phyloP scores from a whole-genome alignment of 2,329 filamentous ascomycete species.

The Claviceps sp. region DNA sequence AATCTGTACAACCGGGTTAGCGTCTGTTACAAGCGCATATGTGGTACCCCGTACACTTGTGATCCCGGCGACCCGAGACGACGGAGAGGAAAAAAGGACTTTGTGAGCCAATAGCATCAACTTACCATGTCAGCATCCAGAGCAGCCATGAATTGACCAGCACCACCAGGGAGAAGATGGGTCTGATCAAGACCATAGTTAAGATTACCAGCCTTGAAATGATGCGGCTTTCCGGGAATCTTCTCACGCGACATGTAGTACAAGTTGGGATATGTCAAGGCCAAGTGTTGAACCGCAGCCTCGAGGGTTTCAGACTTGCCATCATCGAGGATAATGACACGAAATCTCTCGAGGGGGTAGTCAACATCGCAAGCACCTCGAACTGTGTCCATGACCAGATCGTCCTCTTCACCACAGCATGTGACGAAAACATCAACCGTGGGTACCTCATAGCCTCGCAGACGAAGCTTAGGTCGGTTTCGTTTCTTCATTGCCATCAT shows the following conservation, averaged over 20 bases:
- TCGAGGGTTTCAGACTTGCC: slow-evolving; percentile 32
- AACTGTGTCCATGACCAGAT: slow-evolving; percentile 42
- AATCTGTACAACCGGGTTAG: slow-evolving; percentile 25
- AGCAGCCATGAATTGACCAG: slow-evolving; percentile 46
- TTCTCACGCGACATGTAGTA: slow-evolving; percentile 39
- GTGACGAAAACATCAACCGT: slow-evolving; percentile 44
- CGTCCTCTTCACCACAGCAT: slow-evolving; percentile 42
- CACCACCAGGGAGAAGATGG: slow-evolving; percentile 36
- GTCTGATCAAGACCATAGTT: slow-evolving; percentile 44
- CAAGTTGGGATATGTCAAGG: slow-evolving; percentile 31
- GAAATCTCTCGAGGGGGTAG: slow-evolving; percentile 38
- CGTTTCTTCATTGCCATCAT: slow-evolving; percentile 43
- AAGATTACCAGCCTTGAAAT: slow-evolving; percentile 53
- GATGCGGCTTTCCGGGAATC: slow-evolving; percentile 33
- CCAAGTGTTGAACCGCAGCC: slow-evolving; percentile 22
- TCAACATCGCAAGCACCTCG: slow-evolving; percentile 40
- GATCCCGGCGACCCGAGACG: too few species aligned
- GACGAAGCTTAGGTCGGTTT: slow-evolving; percentile 36
- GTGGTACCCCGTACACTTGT: too few species aligned
- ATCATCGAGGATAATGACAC: slow-evolving; percentile 44
- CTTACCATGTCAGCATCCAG: slow-evolving; percentile 52
- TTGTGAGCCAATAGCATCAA: background rate
- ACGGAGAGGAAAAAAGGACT: background rate
- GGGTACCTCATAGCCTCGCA: slow-evolving; percentile 34
- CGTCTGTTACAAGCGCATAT: too few species aligned